phyloP scores from a whole-genome alignment of 2,329 filamentous ascomycete genomes.

The Tolypocladium ophioglossoides region DNA sequence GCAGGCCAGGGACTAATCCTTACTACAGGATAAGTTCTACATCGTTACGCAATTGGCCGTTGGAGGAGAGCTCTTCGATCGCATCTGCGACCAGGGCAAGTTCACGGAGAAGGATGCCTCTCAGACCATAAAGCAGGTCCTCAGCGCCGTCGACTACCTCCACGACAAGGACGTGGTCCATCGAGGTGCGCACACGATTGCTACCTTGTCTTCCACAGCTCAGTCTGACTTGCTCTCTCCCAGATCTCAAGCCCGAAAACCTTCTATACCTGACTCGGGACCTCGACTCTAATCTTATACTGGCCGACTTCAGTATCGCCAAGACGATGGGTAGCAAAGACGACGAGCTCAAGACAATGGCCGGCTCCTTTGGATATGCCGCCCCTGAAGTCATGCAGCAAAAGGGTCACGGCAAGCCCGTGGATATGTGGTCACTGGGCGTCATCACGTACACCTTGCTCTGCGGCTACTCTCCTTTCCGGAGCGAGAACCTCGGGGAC shows the following conservation, averaged over 20 bases:
- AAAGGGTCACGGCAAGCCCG: slow-evolving; percentile 92
- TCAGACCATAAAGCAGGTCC: slow-evolving; percentile 87
- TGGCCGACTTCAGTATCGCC: slow-evolving; percentile 96
- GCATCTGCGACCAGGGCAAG: slow-evolving; percentile 94
- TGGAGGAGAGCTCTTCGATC: slow-evolving; percentile 92
- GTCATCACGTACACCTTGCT: slow-evolving; percentile 98
- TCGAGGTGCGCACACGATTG: slow-evolving; percentile 49
- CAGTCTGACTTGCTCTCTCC: neutral
- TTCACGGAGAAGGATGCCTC: slow-evolving; percentile 98
- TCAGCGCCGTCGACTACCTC: slow-evolving; percentile 87
- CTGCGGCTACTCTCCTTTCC: slow-evolving; percentile 96
- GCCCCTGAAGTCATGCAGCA: slow-evolving; percentile 98
- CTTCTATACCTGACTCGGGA: slow-evolving; percentile 81
- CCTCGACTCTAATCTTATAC: slow-evolving; percentile 70
- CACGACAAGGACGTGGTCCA: slow-evolving; percentile 94
- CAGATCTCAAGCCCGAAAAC: slow-evolving; percentile 97
- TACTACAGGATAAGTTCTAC: slow-evolving; percentile 87
- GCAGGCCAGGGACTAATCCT: neutral
- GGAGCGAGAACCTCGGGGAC: slow-evolving; percentile 85
- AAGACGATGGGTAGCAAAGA: slow-evolving; percentile 91
- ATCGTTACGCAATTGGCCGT: slow-evolving; percentile 95
- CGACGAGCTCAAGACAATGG: slow-evolving; percentile 95
- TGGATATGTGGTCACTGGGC: slow-evolving; percentile 98
- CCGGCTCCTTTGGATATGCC: slow-evolving; percentile 94
- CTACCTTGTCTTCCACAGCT: neutral